Evolutionary conservation across 2,329 filamentous ascomycete genomes (phyloP).

Genomic region (Monosporascus ibericus): DNA sequence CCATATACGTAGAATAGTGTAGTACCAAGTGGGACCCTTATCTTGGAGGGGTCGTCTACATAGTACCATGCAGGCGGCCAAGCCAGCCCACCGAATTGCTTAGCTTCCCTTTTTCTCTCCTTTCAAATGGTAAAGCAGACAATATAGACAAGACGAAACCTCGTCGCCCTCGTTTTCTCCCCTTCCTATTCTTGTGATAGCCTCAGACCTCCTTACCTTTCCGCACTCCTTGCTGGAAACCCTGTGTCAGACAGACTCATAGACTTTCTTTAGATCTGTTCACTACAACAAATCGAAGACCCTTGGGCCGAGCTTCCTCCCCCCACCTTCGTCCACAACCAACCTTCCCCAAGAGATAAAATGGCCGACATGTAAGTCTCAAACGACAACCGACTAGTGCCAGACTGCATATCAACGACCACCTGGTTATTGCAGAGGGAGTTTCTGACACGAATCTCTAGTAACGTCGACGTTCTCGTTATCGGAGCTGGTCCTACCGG

Average conservation of each 20-base stretch:
- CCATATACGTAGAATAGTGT: not conserved
- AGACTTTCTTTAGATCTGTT: not conserved
- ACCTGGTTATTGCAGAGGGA: not conserved
- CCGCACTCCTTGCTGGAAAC: not conserved
- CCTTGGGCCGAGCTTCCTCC: not conserved
- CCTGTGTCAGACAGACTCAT: not conserved
- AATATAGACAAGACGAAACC: not conserved
- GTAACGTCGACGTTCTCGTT: conserved; percentile 92
- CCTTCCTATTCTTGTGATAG: not conserved
- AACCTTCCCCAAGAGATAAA: conserved; percentile 1
- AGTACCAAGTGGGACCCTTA: not conserved
- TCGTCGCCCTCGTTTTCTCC: not conserved
- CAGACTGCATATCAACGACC: not conserved
- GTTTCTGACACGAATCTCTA: conserved; percentile 29
- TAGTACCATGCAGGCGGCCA: not conserved
- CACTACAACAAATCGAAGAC: not conserved
- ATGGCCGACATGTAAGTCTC: conserved; percentile 4
- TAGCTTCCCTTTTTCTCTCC: not conserved
- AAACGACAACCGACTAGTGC: not conserved
- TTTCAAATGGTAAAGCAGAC: not conserved
- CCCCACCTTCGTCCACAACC: not conserved
- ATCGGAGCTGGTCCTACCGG: conserved; percentile 97
- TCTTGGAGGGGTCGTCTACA: not conserved
- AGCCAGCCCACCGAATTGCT: not conserved
- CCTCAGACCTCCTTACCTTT: not conserved